These are phyloP conservation scores for Hirschioporus abietinus DNA, from an alignment of 768 basidiomycete species.

Conservation along the genomic window DNA sequence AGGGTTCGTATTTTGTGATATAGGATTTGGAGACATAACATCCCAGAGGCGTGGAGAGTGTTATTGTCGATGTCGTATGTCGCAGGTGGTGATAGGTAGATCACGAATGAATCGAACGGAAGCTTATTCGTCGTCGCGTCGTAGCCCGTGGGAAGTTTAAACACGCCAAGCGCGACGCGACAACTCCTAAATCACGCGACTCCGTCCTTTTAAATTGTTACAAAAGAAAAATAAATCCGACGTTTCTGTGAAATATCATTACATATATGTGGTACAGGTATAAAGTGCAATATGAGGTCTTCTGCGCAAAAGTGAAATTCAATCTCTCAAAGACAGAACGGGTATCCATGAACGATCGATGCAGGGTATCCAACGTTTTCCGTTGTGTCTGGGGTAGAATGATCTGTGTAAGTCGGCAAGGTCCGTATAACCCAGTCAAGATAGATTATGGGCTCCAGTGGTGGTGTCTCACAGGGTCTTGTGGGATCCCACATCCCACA, in stretches of 20 bases:
- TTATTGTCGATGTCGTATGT: not conserved
- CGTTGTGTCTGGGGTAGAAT: not conserved
- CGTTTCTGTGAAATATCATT: not conserved
- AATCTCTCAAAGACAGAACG: not conserved
- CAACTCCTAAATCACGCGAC: not conserved
- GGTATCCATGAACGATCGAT: conserved; percentile 1
- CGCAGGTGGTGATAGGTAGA: not conserved
- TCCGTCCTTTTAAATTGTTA: not conserved
- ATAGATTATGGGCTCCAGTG: not conserved
- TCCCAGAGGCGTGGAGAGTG: not conserved
- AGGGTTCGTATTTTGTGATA: not conserved
- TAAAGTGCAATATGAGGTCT: not conserved
- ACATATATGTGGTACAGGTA: not conserved
- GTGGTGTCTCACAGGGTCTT: too few relatives aligned
- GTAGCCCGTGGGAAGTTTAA: not conserved
- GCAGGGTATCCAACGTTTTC: not conserved
- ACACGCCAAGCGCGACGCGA: not conserved
- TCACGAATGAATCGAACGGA: not conserved
- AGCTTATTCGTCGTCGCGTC: conserved; percentile 1
- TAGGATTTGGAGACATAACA: not conserved
- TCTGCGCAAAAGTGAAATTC: not conserved
- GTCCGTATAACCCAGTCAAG: not conserved
- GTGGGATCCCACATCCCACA: too few relatives aligned
- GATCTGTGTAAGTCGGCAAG: not conserved
- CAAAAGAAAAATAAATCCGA: not conserved